Conservation (phyloP, 2,329 filamentous ascomycete species). For the Claviceps spartinae region DNA sequence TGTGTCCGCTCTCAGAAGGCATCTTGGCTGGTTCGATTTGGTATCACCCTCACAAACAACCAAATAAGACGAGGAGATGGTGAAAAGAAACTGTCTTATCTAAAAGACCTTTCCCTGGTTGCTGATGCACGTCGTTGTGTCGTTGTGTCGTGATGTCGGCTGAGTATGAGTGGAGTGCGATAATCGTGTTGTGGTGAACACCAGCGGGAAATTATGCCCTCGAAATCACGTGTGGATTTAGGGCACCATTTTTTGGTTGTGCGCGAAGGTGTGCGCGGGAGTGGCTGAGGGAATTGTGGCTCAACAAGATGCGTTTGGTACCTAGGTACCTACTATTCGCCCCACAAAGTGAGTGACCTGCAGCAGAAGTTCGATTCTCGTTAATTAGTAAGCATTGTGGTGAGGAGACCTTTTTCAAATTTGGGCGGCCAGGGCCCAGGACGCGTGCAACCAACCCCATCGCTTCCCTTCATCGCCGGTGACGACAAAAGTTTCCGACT, state of each 20-base stretch:
- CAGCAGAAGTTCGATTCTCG: background rate
- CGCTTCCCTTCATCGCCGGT: background rate
- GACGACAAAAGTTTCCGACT: background rate
- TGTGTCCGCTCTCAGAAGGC: constrained; percentile 78
- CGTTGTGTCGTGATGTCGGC: constrained; percentile 18
- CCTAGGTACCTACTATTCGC: no score
- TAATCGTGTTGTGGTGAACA: constrained; percentile 21
- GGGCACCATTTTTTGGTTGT: constrained; percentile 11
- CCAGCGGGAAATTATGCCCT: constrained; percentile 24
- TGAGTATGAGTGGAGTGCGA: constrained; percentile 20
- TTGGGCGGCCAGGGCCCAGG: no score
- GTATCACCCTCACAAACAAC: constrained; percentile 34
- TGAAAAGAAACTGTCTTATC: constrained; percentile 29
- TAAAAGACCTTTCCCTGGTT: constrained; percentile 31
- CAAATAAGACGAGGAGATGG: constrained; percentile 26
- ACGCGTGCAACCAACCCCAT: no score
- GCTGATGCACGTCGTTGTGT: constrained; percentile 27
- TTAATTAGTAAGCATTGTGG: no score
- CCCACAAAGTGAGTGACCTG: no score
- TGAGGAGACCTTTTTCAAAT: no score
- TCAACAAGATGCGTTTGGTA: no score
- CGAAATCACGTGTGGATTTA: constrained; percentile 21
- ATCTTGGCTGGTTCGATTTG: constrained; percentile 50
- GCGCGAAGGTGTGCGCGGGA: background rate
- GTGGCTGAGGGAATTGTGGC: constrained; percentile 2